A percentile compares a stretch with the other conserved stretches of the same genome.
Evolutionary conservation across 805 yeast genomes (phyloP).

Genomic region (Saccharomyces paradoxus): DNA sequence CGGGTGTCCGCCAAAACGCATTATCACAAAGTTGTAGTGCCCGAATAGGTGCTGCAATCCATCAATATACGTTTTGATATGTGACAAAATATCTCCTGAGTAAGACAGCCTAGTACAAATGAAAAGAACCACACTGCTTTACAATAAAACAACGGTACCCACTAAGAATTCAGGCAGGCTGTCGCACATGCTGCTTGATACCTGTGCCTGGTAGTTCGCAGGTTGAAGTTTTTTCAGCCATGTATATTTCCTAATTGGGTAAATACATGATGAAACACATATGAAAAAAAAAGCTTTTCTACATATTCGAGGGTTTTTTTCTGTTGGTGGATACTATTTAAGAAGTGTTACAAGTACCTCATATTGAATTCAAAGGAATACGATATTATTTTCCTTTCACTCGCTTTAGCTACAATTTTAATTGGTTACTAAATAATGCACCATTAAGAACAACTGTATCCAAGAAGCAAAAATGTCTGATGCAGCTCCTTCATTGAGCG

Average conservation of each 20-base stretch:
- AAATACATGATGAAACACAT: slow-evolving; percentile 16
- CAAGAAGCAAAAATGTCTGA: neutral
- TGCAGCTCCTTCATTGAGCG: slow-evolving; percentile 6
- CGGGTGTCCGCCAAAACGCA: neutral
- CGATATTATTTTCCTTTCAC: neutral
- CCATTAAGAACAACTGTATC: neutral
- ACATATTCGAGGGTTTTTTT: neutral
- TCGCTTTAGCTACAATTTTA: neutral
- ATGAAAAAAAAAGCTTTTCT: neutral
- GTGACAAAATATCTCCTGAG: neutral
- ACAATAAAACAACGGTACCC: neutral
- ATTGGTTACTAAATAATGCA: neutral
- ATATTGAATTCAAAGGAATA: neutral
- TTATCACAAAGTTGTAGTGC: neutral
- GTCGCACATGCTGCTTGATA: neutral
- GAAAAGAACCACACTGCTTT: neutral
- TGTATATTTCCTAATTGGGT: slow-evolving; percentile 18
- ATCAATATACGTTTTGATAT: neutral
- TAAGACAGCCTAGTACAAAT: neutral
- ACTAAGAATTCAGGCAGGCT: neutral
- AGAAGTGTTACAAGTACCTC: neutral
- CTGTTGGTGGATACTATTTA: neutral
- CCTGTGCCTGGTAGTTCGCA: neutral
- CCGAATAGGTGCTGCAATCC: neutral
- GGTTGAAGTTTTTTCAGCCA: slow-evolving; percentile 1